Evolutionary conservation across 2,329 filamentous ascomycete species (phyloP).

Genomic region (Botrytis medusae): DNA sequence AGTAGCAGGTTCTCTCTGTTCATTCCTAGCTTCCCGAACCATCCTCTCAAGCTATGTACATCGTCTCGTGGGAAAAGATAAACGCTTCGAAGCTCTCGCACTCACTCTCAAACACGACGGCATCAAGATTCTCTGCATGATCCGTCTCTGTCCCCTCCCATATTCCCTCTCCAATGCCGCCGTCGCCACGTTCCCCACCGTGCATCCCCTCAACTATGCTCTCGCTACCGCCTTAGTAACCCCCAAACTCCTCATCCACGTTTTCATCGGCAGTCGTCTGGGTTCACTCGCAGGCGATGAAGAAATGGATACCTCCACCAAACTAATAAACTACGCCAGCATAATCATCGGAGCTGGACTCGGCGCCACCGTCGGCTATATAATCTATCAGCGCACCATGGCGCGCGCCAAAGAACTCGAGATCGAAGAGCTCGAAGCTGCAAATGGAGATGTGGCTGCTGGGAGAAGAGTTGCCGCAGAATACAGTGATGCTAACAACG

Average conservation of each 20-base stretch:
- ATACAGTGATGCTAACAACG: constrained; percentile 32
- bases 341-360: constrained; percentile 71
- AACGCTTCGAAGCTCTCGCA: constrained; percentile 82
- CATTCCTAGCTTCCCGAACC: constrained; percentile 79
- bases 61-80: constrained; percentile 76
- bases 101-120: constrained; percentile 90
- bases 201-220: constrained; percentile 73
- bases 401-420: constrained; percentile 59
- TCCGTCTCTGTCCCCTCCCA: constrained; percentile 87
- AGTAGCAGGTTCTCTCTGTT: constrained; percentile 71
- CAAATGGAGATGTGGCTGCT: constrained; percentile 17
- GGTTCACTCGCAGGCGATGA: constrained; percentile 78
- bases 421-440: constrained; percentile 36
- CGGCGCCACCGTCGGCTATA: constrained; percentile 73
- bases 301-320: constrained; percentile 76
- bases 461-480: constrained; percentile 14
- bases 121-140: constrained; percentile 83
- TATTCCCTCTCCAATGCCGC: constrained; percentile 94
- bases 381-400: constrained; percentile 78
- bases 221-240: constrained; percentile 77
- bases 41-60: constrained; percentile 77
- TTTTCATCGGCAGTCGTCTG: constrained; percentile 86
- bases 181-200: constrained; percentile 87
- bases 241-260: constrained; percentile 86
- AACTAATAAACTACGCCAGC: constrained; percentile 78